Conservation (phyloP, 768 basidiomycete genomes). For the Leccinum boreale region DNA sequence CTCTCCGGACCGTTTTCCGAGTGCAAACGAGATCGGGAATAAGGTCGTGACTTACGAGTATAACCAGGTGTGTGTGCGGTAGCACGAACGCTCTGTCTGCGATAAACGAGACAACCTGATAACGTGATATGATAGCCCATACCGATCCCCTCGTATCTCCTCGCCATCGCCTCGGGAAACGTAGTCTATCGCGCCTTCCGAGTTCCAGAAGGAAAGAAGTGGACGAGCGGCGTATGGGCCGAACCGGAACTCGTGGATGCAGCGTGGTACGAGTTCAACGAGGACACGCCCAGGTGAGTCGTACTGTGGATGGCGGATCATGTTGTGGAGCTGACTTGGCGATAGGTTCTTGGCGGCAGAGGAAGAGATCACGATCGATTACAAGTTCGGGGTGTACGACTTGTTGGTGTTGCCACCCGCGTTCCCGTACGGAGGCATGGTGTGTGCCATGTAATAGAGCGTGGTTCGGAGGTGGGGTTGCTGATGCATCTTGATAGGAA, state of each 20-base stretch:
- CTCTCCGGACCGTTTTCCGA: slow-evolving; percentile 61
- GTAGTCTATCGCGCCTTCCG: slow-evolving; percentile 69
- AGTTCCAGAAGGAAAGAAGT: slow-evolving; percentile 54
- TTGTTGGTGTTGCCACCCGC: slow-evolving; percentile 83
- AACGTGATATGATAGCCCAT: slow-evolving; percentile 45
- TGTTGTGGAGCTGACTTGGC: neutral
- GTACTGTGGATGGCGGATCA: neutral
- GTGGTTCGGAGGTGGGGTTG: neutral
- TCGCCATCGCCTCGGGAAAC: slow-evolving; percentile 87
- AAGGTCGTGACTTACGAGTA: slow-evolving; percentile 73
- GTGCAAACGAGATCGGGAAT: slow-evolving; percentile 64
- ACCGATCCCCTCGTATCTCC: slow-evolving; percentile 83
- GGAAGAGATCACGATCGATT: slow-evolving; percentile 69
- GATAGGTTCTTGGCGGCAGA: slow-evolving; percentile 66
- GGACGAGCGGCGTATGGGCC: slow-evolving; percentile 88
- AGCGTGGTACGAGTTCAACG: slow-evolving; percentile 84
- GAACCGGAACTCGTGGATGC: slow-evolving; percentile 80
- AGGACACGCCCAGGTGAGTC: slow-evolving; percentile 70
- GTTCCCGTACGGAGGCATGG: slow-evolving; percentile 92
- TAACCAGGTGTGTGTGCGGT: slow-evolving; percentile 53
- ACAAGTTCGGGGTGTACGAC: slow-evolving; percentile 86
- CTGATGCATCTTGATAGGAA: slow-evolving; percentile 47
- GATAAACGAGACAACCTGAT: neutral
- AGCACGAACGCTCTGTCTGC: neutral
- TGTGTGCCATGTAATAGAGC: slow-evolving; percentile 19